Percentiles rank a stretch among this genome's conserved stretches.
Conservation (phyloP, 345 rosid species). For the Atalantia buxifolia region DNA sequence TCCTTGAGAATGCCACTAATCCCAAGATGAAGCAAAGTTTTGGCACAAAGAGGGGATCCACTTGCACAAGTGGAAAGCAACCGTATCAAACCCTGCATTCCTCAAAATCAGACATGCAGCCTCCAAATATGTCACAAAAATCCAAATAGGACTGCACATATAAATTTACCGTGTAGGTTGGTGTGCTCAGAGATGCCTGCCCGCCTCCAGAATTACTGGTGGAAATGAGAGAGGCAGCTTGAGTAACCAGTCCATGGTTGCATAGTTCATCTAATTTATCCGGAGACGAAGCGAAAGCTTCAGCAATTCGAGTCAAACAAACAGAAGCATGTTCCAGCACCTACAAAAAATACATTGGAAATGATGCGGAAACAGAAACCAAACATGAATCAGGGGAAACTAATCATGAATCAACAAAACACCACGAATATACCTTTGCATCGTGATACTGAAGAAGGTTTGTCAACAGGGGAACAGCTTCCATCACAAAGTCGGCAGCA, state of each 20-base stretch:
- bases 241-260: conserved; percentile 93
- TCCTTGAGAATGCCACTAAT: conserved; percentile 93
- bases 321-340: conserved; percentile 98
- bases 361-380: neutral
- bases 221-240: conserved; percentile 97
- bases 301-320: conserved; percentile 97
- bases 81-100: conserved; percentile 85
- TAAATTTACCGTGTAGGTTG: conserved; percentile 82
- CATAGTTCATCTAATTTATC: conserved; percentile 93
- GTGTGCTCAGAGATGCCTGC: conserved; percentile 84
- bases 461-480: conserved; percentile 96
- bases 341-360: conserved; percentile 38
- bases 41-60: conserved; percentile 90
- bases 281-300: conserved; percentile 88
- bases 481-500: conserved; percentile 99
- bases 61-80: conserved; percentile 97
- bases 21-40: conserved; percentile 92
- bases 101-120: conserved; percentile 27
- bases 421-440: conserved; percentile 55
- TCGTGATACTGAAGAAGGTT: conserved; percentile 98
- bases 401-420: neutral
- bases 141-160: neutral
- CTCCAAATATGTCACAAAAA: conserved; percentile 6
- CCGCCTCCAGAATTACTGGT: conserved; percentile 91
- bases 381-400: neutral